A percentile compares a stretch with the other conserved stretches of the same genome.
Conservation (phyloP, 2,329 filamentous ascomycete species). For the Raffaelea albimanens region DNA sequence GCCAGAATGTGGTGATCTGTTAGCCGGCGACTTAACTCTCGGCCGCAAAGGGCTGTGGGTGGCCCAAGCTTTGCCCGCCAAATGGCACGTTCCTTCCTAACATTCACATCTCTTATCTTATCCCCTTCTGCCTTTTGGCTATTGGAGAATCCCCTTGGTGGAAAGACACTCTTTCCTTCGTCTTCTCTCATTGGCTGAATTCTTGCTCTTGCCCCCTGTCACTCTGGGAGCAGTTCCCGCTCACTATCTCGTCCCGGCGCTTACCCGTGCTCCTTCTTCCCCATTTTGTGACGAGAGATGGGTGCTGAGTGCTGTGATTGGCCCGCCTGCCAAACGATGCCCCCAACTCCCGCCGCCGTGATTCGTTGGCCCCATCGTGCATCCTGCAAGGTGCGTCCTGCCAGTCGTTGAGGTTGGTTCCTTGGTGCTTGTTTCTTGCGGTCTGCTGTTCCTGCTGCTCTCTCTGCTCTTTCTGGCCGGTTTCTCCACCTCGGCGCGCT, state of each 20-base stretch:
- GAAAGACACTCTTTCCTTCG: too few relatives aligned
- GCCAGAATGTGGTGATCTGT: too few relatives aligned
- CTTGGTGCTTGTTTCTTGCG: too few relatives aligned
- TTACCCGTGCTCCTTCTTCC: neutral
- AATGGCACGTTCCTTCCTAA: too few relatives aligned
- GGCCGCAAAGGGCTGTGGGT: too few relatives aligned
- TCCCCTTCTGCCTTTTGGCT: too few relatives aligned
- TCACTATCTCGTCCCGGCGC: neutral
- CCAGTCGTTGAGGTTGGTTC: neutral
- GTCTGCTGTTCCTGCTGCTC: too few relatives aligned
- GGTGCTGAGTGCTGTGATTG: constrained; percentile 6
- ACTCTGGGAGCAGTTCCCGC: neutral
- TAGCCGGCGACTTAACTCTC: too few relatives aligned
- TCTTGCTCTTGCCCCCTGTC: neutral
- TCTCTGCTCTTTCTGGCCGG: too few relatives aligned
- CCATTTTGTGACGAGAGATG: constrained; percentile 7
- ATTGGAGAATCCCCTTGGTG: too few relatives aligned
- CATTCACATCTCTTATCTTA: too few relatives aligned
- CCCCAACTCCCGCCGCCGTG: neutral
- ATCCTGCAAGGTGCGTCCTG: neutral
- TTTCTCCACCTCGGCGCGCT: neutral
- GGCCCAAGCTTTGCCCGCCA: too few relatives aligned
- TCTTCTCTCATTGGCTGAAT: neutral
- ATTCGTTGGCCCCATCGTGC: neutral
- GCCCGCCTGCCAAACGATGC: constrained; percentile 2